Evolutionary conservation across 164 flowering plant genomes (phyloP).

Genomic region (Berberis thunbergii): DNA sequence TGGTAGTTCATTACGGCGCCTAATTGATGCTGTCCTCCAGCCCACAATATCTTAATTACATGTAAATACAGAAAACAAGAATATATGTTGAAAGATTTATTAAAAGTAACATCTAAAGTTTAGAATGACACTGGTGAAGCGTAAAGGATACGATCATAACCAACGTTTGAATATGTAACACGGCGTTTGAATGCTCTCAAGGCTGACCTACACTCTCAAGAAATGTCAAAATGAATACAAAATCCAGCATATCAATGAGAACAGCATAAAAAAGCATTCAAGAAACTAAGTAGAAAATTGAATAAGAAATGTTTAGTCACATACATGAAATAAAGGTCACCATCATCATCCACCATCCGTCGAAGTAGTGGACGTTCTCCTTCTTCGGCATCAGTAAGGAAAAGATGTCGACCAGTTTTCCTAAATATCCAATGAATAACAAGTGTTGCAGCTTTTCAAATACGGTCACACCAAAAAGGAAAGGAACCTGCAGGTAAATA

Average conservation of each 20-base stretch:
- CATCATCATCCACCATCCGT: slow-evolving; percentile 72
- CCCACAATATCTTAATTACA: slow-evolving; percentile 76
- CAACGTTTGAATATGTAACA: slow-evolving; percentile 84
- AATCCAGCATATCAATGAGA: neutral
- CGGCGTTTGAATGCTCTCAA: slow-evolving; percentile 64
- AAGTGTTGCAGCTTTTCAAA: slow-evolving; percentile 56
- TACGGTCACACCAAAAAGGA: slow-evolving; percentile 76
- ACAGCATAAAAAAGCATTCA: neutral
- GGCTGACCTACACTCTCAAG: slow-evolving; percentile 62
- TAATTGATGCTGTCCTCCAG: slow-evolving; percentile 93
- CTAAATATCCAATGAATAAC: slow-evolving; percentile 80
- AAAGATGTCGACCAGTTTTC: slow-evolving; percentile 94
- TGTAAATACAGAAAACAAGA: slow-evolving; percentile 26
- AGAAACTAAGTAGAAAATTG: neutral
- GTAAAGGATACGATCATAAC: slow-evolving; percentile 84
- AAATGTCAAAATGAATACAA: slow-evolving; percentile 1
- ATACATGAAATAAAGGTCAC: slow-evolving; percentile 62
- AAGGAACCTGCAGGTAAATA: slow-evolving; percentile 63
- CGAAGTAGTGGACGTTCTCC: slow-evolving; percentile 77
- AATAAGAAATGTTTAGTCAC: slow-evolving; percentile 5
- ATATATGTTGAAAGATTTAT: neutral
- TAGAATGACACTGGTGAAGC: neutral
- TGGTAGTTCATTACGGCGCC: slow-evolving; percentile 77
- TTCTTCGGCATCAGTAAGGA: slow-evolving; percentile 69
- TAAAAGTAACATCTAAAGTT: neutral